A percentile compares a stretch with the other conserved stretches of the same genome.
Evolutionary conservation across 192 early-diverging fungal genomes (phyloP).

Genomic region (Linnemannia elongata): DNA sequence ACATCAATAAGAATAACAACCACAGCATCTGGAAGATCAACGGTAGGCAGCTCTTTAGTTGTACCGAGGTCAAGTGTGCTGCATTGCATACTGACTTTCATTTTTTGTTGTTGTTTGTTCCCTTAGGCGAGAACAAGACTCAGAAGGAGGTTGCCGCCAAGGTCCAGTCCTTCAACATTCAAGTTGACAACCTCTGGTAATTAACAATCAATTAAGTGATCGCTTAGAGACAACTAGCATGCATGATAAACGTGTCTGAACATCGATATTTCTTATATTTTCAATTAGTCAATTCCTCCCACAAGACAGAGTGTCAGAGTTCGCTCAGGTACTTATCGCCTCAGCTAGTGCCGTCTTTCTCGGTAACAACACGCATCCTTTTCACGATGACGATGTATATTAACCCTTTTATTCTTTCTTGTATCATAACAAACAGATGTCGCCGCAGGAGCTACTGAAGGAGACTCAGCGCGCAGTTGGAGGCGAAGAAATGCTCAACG

Average conservation of each 20-base stretch:
- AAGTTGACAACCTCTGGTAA: slow-evolving; percentile 97
- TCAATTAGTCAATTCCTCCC: slow-evolving; percentile 90
- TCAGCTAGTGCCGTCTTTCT: background rate
- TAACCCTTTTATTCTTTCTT: background rate
- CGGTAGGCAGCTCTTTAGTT: slow-evolving; percentile 60
- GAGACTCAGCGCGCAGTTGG: slow-evolving; percentile 92
- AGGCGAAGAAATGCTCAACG: slow-evolving; percentile 69
- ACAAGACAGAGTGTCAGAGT: slow-evolving; percentile 94
- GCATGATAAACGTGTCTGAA: background rate
- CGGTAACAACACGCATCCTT: too few species aligned
- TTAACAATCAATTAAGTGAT: background rate
- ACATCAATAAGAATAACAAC: slow-evolving; percentile 75
- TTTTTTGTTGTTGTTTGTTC: background rate
- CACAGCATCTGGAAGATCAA: slow-evolving; percentile 85
- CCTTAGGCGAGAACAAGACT: slow-evolving; percentile 66
- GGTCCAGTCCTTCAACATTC: slow-evolving; percentile 79
- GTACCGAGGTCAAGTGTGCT: background rate
- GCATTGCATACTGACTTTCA: background rate
- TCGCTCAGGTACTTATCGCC: slow-evolving; percentile 75
- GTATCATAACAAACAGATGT: slow-evolving; percentile 66
- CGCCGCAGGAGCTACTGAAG: slow-evolving; percentile 78
- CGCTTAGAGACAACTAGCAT: background rate
- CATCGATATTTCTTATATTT: background rate
- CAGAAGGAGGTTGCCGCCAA: slow-evolving; percentile 76
- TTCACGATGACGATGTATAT: background rate